Evolutionary conservation across 2,329 filamentous ascomycete genomes (phyloP).

Genomic region (Pseudogymnoascus sp.): DNA sequence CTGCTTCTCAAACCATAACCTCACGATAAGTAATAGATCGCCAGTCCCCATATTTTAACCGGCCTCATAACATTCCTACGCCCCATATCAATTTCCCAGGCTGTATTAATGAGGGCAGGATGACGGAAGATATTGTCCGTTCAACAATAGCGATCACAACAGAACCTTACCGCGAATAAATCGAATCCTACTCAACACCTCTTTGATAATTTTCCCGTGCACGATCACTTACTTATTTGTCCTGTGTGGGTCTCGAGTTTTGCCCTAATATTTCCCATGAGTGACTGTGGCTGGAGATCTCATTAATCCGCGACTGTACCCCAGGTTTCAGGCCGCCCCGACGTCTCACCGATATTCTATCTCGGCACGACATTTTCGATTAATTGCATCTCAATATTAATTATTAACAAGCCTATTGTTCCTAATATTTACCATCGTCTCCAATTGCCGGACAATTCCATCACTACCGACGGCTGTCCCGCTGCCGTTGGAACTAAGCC

Average conservation of each 20-base stretch:
- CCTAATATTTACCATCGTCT: background rate
- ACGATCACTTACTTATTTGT: background rate
- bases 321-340: background rate
- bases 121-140: background rate
- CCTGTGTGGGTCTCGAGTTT: background rate
- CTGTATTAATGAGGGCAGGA: background rate
- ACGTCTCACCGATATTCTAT: background rate
- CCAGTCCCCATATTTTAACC: background rate
- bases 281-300: background rate
- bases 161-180: background rate
- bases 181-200: background rate
- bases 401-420: background rate
- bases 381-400: background rate
- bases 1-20: background rate
- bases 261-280: background rate
- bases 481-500: background rate
- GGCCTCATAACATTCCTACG: background rate
- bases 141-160: slow-evolving; percentile 2
- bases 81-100: background rate
- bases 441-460: slow-evolving; percentile 1
- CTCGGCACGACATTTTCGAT: background rate
- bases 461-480: background rate
- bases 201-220: background rate
- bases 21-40: slow-evolving; percentile 2
- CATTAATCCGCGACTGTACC: background rate